phyloP scores from a whole-genome alignment of 2,329 filamentous ascomycete species.

The Fusarium incarnatum region DNA sequence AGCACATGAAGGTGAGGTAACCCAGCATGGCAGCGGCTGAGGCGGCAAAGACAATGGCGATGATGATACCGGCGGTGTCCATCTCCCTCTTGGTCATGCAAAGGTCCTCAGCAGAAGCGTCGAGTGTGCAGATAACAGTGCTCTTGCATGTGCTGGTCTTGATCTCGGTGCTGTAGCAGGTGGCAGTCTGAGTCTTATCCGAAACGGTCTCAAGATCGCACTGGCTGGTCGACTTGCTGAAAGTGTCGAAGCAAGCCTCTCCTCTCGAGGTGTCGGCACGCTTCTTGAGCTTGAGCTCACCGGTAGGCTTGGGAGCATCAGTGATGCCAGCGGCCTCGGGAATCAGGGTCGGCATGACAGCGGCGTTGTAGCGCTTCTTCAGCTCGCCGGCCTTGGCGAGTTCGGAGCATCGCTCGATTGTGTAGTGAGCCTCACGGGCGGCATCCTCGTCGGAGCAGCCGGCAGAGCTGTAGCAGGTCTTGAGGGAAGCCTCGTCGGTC shows the following conservation, averaged over 20 bases:
- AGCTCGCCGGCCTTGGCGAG: slow-evolving; percentile 45
- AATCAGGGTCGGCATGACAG: slow-evolving; percentile 34
- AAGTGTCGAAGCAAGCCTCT: slow-evolving; percentile 54
- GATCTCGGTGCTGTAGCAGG: slow-evolving; percentile 55
- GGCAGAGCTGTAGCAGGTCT: slow-evolving; percentile 52
- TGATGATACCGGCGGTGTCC: slow-evolving; percentile 59
- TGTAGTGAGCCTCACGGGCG: slow-evolving; percentile 45
- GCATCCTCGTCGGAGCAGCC: slow-evolving; percentile 53
- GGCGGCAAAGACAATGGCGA: slow-evolving; percentile 61
- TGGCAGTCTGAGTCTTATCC: slow-evolving; percentile 49
- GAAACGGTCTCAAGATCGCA: slow-evolving; percentile 57
- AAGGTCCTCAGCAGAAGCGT: slow-evolving; percentile 52
- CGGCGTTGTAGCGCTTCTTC: slow-evolving; percentile 46
- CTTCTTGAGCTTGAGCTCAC: slow-evolving; percentile 33
- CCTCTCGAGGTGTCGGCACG: slow-evolving; percentile 38
- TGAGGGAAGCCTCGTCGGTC: slow-evolving; percentile 51
- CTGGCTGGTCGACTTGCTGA: slow-evolving; percentile 47
- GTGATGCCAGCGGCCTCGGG: slow-evolving; percentile 30
- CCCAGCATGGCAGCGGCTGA: slow-evolving; percentile 53
- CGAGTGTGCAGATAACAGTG: slow-evolving; percentile 59
- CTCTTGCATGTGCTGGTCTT: slow-evolving; percentile 55
- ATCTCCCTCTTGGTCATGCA: slow-evolving; percentile 58
- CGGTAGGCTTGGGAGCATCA: slow-evolving; percentile 28
- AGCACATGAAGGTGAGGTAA: slow-evolving; percentile 63
- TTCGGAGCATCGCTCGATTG: slow-evolving; percentile 50